Evolutionary conservation across 1,284 basidiomycete species (phyloP).

Genomic region (Cutaneotrichosporon curvatum): DNA sequence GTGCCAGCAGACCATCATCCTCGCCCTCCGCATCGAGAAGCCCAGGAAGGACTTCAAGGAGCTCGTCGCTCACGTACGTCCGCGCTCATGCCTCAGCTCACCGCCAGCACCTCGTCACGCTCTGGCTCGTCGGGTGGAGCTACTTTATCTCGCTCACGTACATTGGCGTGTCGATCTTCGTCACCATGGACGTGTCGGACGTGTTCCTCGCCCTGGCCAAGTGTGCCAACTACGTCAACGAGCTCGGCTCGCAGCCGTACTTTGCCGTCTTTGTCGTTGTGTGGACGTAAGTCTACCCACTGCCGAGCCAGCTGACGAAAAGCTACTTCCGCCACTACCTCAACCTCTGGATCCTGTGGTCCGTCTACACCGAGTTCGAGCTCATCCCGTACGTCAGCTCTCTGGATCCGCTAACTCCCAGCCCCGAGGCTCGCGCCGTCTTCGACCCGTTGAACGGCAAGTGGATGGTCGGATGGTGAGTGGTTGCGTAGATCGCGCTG

Average conservation of each 20-base stretch:
- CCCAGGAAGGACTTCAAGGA: conserved; percentile 87
- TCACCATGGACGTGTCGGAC: conserved; percentile 97
- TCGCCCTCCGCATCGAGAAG: conserved; percentile 79
- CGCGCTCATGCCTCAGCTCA: conserved; percentile 5
- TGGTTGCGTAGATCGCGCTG: too few species aligned
- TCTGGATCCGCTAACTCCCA: background rate
- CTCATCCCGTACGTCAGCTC: conserved; percentile 62
- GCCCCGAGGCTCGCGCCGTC: conserved; percentile 10
- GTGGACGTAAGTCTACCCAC: conserved; percentile 55
- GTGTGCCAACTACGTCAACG: conserved; percentile 75
- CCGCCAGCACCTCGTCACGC: conserved; percentile 77
- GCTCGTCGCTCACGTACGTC: conserved; percentile 58
- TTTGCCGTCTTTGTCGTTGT: conserved; percentile 65
- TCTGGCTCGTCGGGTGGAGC: conserved; percentile 95
- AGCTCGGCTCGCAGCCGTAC: conserved; percentile 57
- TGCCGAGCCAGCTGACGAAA: conserved; percentile 27
- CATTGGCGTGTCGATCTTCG: conserved; percentile 86
- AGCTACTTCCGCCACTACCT: conserved; percentile 89
- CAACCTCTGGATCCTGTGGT: conserved; percentile 79
- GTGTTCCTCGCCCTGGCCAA: conserved; percentile 81
- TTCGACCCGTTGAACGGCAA: conserved; percentile 61
- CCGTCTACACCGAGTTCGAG: conserved; percentile 75
- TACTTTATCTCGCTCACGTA: conserved; percentile 71
- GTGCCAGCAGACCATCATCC: conserved; percentile 86
- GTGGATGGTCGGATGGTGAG: conserved; percentile 61